phyloP scores from a whole-genome alignment of 2,329 filamentous ascomycete genomes.

The Akanthomyces lecanii region DNA sequence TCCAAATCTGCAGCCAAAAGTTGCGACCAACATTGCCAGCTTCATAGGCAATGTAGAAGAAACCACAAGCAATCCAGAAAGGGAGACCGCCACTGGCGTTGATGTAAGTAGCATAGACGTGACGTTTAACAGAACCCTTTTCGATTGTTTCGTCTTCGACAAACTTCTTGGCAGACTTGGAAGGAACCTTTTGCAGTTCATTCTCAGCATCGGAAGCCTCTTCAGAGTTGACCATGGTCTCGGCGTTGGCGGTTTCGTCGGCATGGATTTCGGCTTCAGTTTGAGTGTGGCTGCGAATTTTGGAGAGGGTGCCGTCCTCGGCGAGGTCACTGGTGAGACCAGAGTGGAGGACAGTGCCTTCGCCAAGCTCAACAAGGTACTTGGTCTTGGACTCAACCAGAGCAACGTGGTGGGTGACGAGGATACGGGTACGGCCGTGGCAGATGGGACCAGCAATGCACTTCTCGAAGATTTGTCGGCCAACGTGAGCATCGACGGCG shows the following conservation, averaged over 20 bases:
- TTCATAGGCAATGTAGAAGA: conserved; percentile 53
- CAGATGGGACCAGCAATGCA: conserved; percentile 69
- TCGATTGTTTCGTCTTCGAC: conserved; percentile 72
- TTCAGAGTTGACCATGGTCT: conserved; percentile 54
- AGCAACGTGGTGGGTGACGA: conserved; percentile 76
- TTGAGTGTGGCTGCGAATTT: conserved; percentile 56
- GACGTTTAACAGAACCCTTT: conserved; percentile 62
- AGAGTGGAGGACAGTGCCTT: conserved; percentile 60
- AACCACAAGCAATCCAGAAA: conserved; percentile 54
- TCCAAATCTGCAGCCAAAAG: conserved; percentile 65
- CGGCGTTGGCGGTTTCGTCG: conserved; percentile 40
- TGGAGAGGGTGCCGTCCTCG: conserved; percentile 50
- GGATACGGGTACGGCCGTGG: conserved; percentile 64
- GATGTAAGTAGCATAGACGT: conserved; percentile 66
- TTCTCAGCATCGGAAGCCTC: conserved; percentile 40
- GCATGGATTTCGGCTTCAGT: conserved; percentile 40
- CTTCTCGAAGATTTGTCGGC: conserved; percentile 72
- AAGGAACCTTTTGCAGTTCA: conserved; percentile 45
- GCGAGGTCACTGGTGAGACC: conserved; percentile 63
- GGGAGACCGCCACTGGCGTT: conserved; percentile 58
- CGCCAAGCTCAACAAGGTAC: conserved; percentile 68
- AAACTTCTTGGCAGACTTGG: conserved; percentile 62
- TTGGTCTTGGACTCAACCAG: conserved; percentile 67
- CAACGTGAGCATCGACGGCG: conserved; percentile 76
- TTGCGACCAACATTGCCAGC: conserved; percentile 52